These are phyloP conservation scores for Phlegmacium glaucopus DNA, from an alignment of 768 basidiomycete genomes.

Conservation along the genomic window DNA sequence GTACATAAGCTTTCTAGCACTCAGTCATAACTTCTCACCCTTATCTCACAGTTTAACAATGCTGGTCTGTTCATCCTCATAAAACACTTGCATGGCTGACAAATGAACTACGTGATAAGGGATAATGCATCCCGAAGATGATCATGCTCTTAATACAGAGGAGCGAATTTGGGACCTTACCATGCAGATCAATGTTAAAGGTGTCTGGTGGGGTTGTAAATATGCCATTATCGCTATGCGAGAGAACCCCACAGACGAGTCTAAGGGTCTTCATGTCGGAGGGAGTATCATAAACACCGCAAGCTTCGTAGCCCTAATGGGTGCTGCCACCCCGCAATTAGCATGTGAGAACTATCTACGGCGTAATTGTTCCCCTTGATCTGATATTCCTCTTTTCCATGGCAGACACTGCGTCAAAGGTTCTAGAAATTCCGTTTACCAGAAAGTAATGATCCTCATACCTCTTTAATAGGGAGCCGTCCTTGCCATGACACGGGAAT, in stretches of 20 bases:
- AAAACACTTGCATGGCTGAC: background rate
- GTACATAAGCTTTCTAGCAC: conserved; percentile 37
- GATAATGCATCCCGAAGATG: conserved; percentile 98
- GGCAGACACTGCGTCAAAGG: conserved; percentile 93
- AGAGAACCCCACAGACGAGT: conserved; percentile 78
- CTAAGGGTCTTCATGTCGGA: conserved; percentile 75
- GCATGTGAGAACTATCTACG: conserved; percentile 53
- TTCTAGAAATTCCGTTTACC: conserved; percentile 18
- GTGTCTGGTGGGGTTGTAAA: conserved; percentile 99
- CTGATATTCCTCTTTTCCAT: conserved; percentile 10
- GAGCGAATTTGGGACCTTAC: conserved; percentile 95
- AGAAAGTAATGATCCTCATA: conserved; percentile 1
- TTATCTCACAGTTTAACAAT: conserved; percentile 79
- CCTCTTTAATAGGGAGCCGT: conserved; percentile 71
- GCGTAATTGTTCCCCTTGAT: conserved; percentile 1
- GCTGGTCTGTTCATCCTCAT: conserved; percentile 46
- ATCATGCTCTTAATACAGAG: conserved; percentile 94
- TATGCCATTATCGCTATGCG: conserved; percentile 97
- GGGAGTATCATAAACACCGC: conserved; percentile 98
- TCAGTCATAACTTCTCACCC: background rate
- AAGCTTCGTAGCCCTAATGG: conserved; percentile 93
- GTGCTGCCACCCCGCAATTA: conserved; percentile 97
- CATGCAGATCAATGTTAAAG: conserved; percentile 94
- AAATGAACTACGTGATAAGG: conserved; percentile 37
- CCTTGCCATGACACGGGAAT: conserved; percentile 96